Conservation (phyloP, 1,284 basidiomycete species). For the Mycena sp. region DNA sequence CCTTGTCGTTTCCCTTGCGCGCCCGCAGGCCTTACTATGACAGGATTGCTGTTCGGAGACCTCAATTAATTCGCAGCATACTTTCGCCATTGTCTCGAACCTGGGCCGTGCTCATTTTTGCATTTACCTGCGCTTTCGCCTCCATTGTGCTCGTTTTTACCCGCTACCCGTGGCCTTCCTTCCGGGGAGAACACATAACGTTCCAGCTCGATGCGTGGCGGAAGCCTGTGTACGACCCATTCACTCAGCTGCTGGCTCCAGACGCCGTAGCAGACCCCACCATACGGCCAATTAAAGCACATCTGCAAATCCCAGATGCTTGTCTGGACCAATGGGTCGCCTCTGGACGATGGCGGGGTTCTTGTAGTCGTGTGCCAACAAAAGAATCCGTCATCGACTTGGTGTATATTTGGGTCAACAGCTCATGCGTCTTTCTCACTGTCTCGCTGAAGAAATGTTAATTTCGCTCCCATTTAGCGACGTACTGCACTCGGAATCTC, state of each 20-base stretch:
- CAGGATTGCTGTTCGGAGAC: neutral
- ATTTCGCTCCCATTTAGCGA: slow-evolving; percentile 6
- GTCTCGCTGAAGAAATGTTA: neutral
- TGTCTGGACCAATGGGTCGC: slow-evolving; percentile 28
- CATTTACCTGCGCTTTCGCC: neutral
- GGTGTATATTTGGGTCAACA: slow-evolving; percentile 33
- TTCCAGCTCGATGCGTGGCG: slow-evolving; percentile 5
- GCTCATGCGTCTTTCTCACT: slow-evolving; percentile 24
- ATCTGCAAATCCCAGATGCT: slow-evolving; percentile 18
- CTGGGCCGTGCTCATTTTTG: neutral
- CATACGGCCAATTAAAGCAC: slow-evolving; percentile 24
- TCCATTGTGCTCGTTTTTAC: neutral
- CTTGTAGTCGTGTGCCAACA: slow-evolving; percentile 17
- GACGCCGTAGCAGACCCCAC: slow-evolving; percentile 23
- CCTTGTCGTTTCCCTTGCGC: neutral
- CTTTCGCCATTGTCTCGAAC: slow-evolving; percentile 13
- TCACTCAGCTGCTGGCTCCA: slow-evolving; percentile 17
- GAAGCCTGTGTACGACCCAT: slow-evolving; percentile 20
- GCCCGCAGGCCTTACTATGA: neutral
- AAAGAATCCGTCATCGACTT: slow-evolving; percentile 29
- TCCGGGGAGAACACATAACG: slow-evolving; percentile 2
- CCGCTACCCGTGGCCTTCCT: neutral
- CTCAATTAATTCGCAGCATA: neutral
- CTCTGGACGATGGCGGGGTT: slow-evolving; percentile 21
- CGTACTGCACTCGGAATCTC: slow-evolving; percentile 23